Evolutionary conservation across 768 basidiomycete species (phyloP).

Genomic region (Russula earlei): DNA sequence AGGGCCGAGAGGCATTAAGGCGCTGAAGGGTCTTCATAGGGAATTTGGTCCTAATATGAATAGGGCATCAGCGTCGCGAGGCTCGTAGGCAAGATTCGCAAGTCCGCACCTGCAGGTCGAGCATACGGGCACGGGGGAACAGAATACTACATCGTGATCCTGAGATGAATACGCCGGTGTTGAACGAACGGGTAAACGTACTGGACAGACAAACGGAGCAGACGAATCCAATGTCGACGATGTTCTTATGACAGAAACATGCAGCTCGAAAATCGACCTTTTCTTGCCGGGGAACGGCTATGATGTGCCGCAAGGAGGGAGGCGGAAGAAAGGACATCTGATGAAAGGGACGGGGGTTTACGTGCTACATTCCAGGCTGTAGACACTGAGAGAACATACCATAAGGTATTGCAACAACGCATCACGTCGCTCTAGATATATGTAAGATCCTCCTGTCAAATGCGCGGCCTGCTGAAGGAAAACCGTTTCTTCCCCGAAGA

Average conservation of each 20-base stretch:
- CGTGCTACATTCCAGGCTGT: background rate
- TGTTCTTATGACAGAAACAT: conserved; percentile 97
- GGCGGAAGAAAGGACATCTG: conserved; percentile 85
- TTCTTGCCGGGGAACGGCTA: conserved; percentile 88
- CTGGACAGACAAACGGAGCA: conserved; percentile 98
- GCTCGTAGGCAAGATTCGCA: background rate
- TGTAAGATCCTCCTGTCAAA: conserved; percentile 90
- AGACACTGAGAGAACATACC: conserved; percentile 31
- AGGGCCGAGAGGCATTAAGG: conserved; percentile 46
- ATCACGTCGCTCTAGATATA: conserved; percentile 69
- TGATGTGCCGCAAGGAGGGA: conserved; percentile 58
- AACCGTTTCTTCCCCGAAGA: conserved; percentile 82
- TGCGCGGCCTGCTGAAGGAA: conserved; percentile 98
- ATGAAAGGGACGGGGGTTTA: conserved; percentile 6
- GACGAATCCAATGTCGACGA: conserved; percentile 93
- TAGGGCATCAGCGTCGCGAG: background rate
- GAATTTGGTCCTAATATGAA: conserved; percentile 73
- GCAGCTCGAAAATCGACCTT: conserved; percentile 95
- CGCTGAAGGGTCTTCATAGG: conserved; percentile 87
- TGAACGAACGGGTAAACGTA: conserved; percentile 32
- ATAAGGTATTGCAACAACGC: conserved; percentile 89
- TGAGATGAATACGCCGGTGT: background rate
- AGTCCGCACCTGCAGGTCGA: conserved; percentile 79
- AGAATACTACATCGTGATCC: conserved; percentile 57
- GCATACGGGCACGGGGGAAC: conserved; percentile 87